Evolutionary conservation across 139 green algal species (phyloP).

Genomic region (Edaphochlamys debaryana): DNA sequence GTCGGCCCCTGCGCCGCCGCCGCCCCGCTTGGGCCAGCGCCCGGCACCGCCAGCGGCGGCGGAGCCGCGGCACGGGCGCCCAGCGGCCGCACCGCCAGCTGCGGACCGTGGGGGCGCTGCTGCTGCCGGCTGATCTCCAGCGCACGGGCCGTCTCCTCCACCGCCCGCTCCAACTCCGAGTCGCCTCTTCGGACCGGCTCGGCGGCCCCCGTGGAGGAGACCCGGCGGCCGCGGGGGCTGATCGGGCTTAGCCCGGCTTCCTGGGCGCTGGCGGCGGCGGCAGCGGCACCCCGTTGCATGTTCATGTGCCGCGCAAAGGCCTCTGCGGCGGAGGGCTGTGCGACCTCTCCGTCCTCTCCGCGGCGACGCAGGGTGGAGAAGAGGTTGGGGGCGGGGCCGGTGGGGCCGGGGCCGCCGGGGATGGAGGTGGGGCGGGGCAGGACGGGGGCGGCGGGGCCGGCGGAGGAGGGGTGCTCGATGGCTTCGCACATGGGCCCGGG

Average conservation of each 20-base stretch:
- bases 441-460: neutral
- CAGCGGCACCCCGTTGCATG: too few species aligned
- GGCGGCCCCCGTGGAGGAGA: neutral
- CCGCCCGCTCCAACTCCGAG: neutral
- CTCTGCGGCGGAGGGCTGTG: neutral
- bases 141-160: constrained; percentile 14
- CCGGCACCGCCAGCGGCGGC: neutral
- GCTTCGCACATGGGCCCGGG: constrained; percentile 9
- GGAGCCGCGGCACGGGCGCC: neutral
- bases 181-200: neutral
- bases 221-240: neutral
- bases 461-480: neutral
- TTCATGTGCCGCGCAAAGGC: neutral
- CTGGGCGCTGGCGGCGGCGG: too few species aligned
- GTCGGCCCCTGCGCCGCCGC: neutral
- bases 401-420: neutral
- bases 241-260: too few species aligned
- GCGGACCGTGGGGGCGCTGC: neutral
- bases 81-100: neutral
- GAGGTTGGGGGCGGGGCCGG: neutral
- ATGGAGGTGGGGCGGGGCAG: neutral
- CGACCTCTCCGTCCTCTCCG: constrained; percentile 6
- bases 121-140: neutral
- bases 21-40: too few species aligned
- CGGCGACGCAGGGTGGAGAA: constrained; percentile 36